Percentiles rank a stretch among this genome's conserved stretches.
Conservation (phyloP, 2,329 filamentous ascomycete species). For the Alternaria novae-zelandiae region DNA sequence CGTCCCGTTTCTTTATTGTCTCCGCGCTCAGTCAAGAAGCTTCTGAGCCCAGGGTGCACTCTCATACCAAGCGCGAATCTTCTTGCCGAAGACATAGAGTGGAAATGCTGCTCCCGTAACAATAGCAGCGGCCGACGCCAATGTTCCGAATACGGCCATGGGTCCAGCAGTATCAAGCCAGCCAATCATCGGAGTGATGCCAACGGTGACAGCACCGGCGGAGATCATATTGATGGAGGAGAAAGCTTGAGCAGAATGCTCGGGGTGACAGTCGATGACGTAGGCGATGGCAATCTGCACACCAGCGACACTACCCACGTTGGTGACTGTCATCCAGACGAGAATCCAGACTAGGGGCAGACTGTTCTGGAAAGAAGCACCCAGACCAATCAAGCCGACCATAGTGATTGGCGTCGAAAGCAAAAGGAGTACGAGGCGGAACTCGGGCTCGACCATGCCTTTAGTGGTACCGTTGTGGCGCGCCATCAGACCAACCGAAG, state of each 20-base stretch:
- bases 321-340: conserved; percentile 15
- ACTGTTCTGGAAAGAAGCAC: conserved; percentile 6
- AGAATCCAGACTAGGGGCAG: conserved; percentile 14
- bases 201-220: conserved; percentile 4
- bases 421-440: conserved; percentile 17
- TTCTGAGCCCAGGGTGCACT: conserved; percentile 11
- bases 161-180: conserved; percentile 4
- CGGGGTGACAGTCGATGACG: conserved; percentile 20
- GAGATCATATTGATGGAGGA: conserved; percentile 13
- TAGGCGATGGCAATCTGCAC: conserved; percentile 15
- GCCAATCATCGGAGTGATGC: conserved; percentile 7
- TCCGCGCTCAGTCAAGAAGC: conserved; percentile 7
- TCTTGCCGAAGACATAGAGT: conserved; percentile 20
- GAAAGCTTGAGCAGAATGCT: conserved; percentile 19
- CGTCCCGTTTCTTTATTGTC: too few species aligned
- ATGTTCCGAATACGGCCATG: neutral
- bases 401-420: conserved; percentile 14
- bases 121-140: conserved; percentile 6
- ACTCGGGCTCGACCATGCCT: conserved; percentile 18
- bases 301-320: conserved; percentile 7
- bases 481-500: conserved; percentile 11
- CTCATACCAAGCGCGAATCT: conserved; percentile 19
- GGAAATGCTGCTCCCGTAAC: conserved; percentile 6
- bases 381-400: conserved; percentile 13
- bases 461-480: conserved; percentile 16